Evolutionary conservation across 164 flowering plant species (phyloP), one percentile per base, ranked within the genome.

Genomic region (Taxillus chinensis): DNA sequence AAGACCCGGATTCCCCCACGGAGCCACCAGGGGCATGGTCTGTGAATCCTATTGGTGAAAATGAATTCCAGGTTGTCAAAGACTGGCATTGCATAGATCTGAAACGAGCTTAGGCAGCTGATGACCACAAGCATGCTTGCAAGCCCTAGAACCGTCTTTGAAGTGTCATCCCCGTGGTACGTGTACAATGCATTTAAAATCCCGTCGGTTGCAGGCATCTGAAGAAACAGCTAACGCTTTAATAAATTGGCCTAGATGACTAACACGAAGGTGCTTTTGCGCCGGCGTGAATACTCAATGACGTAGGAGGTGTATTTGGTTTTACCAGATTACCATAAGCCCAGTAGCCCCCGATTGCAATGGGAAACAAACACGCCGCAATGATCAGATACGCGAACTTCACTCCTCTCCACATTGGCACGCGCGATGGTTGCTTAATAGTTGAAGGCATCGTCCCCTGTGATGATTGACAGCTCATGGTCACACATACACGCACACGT

Each of bases 391-490:
- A 74, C 8, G 77, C 62, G 1, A 63, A 41, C 38, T 61, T 74
- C 42, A 70, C 74, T 11, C 73, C 73, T 41, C 10, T 70, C 71
- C 73, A 67, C 77, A 74, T 74, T 16, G 77, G 68, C 37, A 69
- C 64, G 41, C 53, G 65, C 10, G 77, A 70, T 3, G 77, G 73
- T 37, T 74, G 45, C 55, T 70, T 74, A 59, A 64, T 68, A 50
- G 50, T 62, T 2, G 77, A 74, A 38, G 77, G 77, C 71, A 74
- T 70, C 5, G 73, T 74, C 0, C 64, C 77, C 76, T 73, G 68
- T 56, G 55, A 48, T 5, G 46, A 6, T 6, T 9, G 46, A 43
- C 27, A 27, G 27, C 27, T 27, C 27, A 43, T 43, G 46, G 8
- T 43, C 46, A 9, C 46, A 43, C 10, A 43, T 43, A 43, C 10